phyloP scores from a whole-genome alignment of 345 rosid species.

The Eucalyptus sp. region DNA sequence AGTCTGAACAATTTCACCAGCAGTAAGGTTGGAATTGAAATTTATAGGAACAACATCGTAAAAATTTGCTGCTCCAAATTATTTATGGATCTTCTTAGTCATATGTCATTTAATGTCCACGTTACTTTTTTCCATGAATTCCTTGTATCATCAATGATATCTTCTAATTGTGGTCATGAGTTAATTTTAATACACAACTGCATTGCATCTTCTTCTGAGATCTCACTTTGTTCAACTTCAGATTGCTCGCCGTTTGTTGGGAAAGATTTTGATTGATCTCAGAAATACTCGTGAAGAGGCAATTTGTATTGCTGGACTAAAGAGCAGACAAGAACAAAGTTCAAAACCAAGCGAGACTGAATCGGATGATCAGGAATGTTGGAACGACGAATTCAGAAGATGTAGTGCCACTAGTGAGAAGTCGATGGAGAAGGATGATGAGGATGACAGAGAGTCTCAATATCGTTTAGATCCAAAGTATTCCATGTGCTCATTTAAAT shows the following conservation, averaged over 20 bases:
- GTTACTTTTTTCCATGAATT: neutral
- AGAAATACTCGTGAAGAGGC: constrained; percentile 99
- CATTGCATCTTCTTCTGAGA: neutral
- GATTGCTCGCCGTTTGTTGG: constrained; percentile 95
- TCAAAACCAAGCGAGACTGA: constrained; percentile 25
- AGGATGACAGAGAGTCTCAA: constrained; percentile 88
- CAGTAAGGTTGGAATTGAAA: neutral
- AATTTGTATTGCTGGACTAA: constrained; percentile 73
- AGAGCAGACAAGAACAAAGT: constrained; percentile 56
- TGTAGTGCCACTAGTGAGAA: constrained; percentile 47
- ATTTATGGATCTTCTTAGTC: neutral
- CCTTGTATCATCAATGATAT: neutral
- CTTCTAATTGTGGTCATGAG: neutral
- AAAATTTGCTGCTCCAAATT: neutral
- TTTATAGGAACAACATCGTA: neutral
- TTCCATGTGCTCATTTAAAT: neutral
- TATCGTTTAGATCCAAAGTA: constrained; percentile 97
- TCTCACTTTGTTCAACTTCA: constrained; percentile 5
- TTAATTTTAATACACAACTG: neutral
- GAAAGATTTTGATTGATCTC: constrained; percentile 90
- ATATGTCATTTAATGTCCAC: neutral
- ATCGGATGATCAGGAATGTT: constrained; percentile 43
- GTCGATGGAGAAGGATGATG: constrained; percentile 72
- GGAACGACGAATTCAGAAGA: constrained; percentile 56
- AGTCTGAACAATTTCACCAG: neutral